Conservation (phyloP, 2,329 filamentous ascomycete species). For the Aspergillus melleus region DNA sequence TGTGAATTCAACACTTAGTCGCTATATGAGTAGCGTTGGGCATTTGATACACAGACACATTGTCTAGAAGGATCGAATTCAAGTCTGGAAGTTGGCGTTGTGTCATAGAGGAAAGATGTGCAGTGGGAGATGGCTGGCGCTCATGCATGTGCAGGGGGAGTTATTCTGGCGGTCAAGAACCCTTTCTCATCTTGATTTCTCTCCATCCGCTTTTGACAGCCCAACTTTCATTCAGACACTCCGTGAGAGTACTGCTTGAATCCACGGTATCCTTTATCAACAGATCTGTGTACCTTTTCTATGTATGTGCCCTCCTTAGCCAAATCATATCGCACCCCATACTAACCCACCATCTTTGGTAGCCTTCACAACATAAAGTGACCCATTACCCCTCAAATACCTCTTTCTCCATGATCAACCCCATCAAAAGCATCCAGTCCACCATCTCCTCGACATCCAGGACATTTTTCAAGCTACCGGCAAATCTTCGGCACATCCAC, state of each 20-base stretch:
- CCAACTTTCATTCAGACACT: not conserved
- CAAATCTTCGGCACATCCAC: constrained; percentile 7
- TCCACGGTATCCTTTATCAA: too few relatives aligned
- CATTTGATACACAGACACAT: not conserved
- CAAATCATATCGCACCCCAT: not conserved
- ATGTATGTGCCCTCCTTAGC: not conserved
- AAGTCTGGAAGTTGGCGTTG: not conserved
- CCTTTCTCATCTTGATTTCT: not conserved
- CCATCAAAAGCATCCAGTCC: not conserved
- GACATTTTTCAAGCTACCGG: not conserved
- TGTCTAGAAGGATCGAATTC: not conserved
- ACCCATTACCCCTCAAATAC: not conserved
- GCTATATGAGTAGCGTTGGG: not conserved
- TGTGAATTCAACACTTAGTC: not conserved
- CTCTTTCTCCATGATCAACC: not conserved
- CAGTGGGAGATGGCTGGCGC: not conserved
- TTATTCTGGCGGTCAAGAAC: constrained; percentile 3
- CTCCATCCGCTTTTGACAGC: not conserved
- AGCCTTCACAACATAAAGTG: not conserved
- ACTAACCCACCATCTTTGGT: not conserved
- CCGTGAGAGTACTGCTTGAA: not conserved
- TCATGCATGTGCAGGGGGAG: constrained; percentile 4
- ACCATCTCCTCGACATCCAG: not conserved
- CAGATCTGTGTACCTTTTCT: not conserved
- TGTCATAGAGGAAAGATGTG: not conserved